phyloP scores from a whole-genome alignment of 257 asterid species.

The Mitragyna speciosa region DNA sequence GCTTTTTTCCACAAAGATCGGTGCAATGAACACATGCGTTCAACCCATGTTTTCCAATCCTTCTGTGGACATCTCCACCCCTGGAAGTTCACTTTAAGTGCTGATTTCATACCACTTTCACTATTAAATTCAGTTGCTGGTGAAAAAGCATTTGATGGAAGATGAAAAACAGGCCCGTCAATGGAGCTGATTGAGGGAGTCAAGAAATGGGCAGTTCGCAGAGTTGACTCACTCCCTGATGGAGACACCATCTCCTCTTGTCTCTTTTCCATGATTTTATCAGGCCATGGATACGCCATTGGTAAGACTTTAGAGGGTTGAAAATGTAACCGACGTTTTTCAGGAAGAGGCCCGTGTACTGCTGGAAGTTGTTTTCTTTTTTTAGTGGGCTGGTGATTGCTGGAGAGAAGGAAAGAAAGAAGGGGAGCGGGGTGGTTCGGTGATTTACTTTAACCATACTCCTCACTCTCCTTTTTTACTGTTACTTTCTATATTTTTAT shows the following conservation, averaged over 20 bases:
- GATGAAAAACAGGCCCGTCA: slow-evolving; percentile 21
- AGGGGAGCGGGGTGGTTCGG: no score
- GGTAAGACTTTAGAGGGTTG: background rate
- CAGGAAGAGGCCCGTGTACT: background rate
- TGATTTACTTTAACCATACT: no score
- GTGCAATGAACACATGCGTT: slow-evolving; percentile 21
- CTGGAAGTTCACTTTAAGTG: slow-evolving; percentile 16
- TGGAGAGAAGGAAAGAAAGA: no score
- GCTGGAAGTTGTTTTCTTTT: no score
- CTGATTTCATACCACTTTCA: background rate
- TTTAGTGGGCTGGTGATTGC: no score
- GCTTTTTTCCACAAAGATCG: slow-evolving; percentile 26
- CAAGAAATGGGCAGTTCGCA: slow-evolving; percentile 31
- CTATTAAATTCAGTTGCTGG: background rate
- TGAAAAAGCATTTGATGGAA: slow-evolving; percentile 7
- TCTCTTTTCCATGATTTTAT: slow-evolving; percentile 13
- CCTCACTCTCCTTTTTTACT: no score
- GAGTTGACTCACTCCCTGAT: slow-evolving; percentile 19
- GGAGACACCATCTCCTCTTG: slow-evolving; percentile 34
- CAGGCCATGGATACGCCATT: background rate
- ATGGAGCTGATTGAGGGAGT: slow-evolving; percentile 16
- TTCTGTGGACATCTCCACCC: slow-evolving; percentile 21
- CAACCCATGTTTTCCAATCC: slow-evolving; percentile 38
- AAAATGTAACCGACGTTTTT: background rate
- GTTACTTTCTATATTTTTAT: no score